Evolutionary conservation across 164 flowering plant species (phyloP).

Genomic region (Vitis rotundifolia): DNA sequence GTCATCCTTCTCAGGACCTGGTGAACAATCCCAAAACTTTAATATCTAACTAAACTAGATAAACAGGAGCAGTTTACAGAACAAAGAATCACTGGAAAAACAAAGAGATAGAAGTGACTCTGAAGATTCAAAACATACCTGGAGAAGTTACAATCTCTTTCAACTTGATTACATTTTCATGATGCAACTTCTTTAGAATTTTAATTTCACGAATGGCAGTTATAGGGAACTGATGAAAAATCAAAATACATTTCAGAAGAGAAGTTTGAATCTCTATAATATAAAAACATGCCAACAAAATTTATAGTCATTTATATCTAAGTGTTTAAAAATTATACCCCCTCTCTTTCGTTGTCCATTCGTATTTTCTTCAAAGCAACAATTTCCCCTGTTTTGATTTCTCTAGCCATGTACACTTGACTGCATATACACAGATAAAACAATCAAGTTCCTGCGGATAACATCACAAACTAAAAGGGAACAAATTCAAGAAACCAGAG

Average conservation of each 20-base stretch:
- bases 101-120: too few relatives aligned
- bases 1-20: conserved; percentile 84
- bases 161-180: conserved; percentile 86
- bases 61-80: too few relatives aligned
- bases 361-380: conserved; percentile 96
- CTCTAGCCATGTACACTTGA: conserved; percentile 95
- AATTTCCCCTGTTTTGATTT: conserved; percentile 81
- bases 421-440: conserved; percentile 39
- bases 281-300: neutral
- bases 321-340: conserved; percentile 44
- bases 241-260: neutral
- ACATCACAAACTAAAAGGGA: too few relatives aligned
- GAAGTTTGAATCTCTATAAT: neutral
- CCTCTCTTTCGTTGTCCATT: conserved; percentile 97
- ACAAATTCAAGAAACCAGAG: too few relatives aligned
- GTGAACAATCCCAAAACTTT: conserved; percentile 9
- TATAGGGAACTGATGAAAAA: conserved; percentile 70
- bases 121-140: conserved; percentile 38
- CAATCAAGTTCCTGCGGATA: too few relatives aligned
- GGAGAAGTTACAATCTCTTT: conserved; percentile 97
- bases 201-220: conserved; percentile 97
- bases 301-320: too few relatives aligned
- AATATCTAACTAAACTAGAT: conserved; percentile 5
- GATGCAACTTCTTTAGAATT: conserved; percentile 89
- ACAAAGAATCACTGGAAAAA: too few relatives aligned